Evolutionary conservation across 2,329 filamentous ascomycete species (phyloP), one percentile per base, ranked within the genome.

Genomic region (Exophiala lecanii-corni): DNA sequence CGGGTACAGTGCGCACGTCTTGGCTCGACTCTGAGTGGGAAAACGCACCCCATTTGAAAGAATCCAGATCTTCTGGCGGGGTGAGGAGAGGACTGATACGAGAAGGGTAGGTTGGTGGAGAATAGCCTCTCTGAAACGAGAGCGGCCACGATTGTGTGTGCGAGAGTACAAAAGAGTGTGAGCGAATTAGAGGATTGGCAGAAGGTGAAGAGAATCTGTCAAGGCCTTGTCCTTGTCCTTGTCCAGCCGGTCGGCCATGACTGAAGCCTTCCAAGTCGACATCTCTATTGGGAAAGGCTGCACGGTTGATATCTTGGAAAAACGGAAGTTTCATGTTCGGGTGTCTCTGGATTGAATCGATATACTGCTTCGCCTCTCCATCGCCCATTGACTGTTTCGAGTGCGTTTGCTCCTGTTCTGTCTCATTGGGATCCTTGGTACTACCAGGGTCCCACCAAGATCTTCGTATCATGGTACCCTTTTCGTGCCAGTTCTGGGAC

Each of bases 11-110:
- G 3, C 40, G 41, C 9, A 49, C 19, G 12, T 39, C 45, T 7
- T 34, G 17, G 10, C 19, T 31, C 21, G 45, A 13, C 5, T 44
- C 23, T 5, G 43, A 17, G 4, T 44, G 31, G 15, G 32, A 26
- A n/a, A 46, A 33, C 15, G 39, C 34, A 13, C 45, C 49, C 51
- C 51, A 54, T 26, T 58, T 56, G 26, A 57, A 54, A n/a, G 57
- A 47, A 18, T 62, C 57, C 31, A 62, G 47, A 25, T 57, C 56
- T 25, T 52, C 51, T 18, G 51, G 51, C 6, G 51, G 51, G 10
- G 51, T 54, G 16, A 53, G 44, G 17, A 49, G 51, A n/a, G 47
- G 40, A 20, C 43, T 41, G 21, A 42, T 43, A 15, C 51, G 47
- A 39, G 41, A 41, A 16, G 39, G 35, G 15, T 36, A 37, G 25